These are phyloP conservation scores for Globisporangium megalacanthum DNA, from an alignment of 352 stramenopile genomes.

Conservation along the genomic window DNA sequence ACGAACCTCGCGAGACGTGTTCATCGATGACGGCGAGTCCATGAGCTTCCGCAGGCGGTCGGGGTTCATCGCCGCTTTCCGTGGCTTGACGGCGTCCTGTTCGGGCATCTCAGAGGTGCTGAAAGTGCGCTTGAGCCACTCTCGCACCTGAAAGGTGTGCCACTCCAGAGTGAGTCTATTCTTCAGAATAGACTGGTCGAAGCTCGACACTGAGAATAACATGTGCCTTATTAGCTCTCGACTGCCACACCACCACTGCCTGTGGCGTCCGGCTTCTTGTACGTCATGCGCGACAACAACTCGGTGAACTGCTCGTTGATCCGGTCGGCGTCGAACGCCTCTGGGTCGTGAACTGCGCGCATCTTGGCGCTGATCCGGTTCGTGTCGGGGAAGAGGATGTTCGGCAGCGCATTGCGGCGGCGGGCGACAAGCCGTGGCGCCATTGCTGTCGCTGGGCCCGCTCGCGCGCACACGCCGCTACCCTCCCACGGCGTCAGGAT, in stretches of 20 bases:
- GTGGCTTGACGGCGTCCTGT: slow-evolving; percentile 15
- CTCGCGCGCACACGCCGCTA: slow-evolving; percentile 22
- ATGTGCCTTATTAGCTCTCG: not conserved
- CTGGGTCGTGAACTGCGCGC: slow-evolving; percentile 29
- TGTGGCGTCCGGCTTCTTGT: slow-evolving; percentile 11
- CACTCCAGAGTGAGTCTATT: not conserved
- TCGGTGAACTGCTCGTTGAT: slow-evolving; percentile 47
- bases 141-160: not conserved
- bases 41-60: slow-evolving; percentile 56
- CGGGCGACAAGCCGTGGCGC: slow-evolving; percentile 32
- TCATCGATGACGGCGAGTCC: slow-evolving; percentile 39
- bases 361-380: slow-evolving; percentile 54
- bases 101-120: slow-evolving; percentile 2
- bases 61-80: slow-evolving; percentile 43
- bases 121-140: too few species aligned
- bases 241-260: not conserved
- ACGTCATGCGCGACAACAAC: slow-evolving; percentile 29
- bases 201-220: too few species aligned
- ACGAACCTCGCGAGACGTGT: slow-evolving; percentile 26
- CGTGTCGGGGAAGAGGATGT: slow-evolving; percentile 67
- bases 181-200: not conserved
- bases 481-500: slow-evolving; percentile 56
- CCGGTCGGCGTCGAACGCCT: slow-evolving; percentile 46
- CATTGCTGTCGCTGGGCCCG: slow-evolving; percentile 27
- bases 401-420: slow-evolving; percentile 50